Evolutionary conservation across 106 monocot genomes (phyloP).

Genomic region (Acanthochlamys bracteata): DNA sequence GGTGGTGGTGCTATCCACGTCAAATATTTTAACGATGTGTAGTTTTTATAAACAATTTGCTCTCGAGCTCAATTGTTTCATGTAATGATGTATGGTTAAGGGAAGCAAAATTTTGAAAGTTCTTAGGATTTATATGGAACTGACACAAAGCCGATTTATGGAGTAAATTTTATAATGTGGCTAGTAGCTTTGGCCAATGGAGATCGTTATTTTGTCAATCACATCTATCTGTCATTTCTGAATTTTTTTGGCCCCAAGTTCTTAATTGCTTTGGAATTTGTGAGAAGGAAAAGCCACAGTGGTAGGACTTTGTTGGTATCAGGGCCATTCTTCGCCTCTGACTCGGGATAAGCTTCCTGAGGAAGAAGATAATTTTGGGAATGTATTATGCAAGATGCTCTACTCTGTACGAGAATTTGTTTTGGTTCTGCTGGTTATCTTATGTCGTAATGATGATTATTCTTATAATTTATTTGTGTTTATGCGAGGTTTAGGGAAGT

Average conservation of each 20-base stretch:
- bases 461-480: no score
- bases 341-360: conserved; percentile 76
- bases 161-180: conserved; percentile 98
- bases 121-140: conserved; percentile 98
- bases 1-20: no score
- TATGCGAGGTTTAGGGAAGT: conserved; percentile 56
- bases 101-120: conserved; percentile 88
- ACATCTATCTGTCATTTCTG: no score
- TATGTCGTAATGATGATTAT: no score
- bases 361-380: conserved; percentile 76
- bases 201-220: conserved; percentile 32
- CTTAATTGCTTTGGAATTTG: conserved; percentile 5
- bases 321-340: conserved; percentile 66
- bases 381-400: no score
- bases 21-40: no score
- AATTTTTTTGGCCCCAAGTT: no score
- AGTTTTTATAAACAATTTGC: no score
- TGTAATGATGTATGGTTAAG: conserved; percentile 10
- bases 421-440: no score
- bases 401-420: no score
- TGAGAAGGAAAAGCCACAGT: conserved; percentile 79
- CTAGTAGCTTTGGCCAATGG: conserved; percentile 96
- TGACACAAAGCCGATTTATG: conserved; percentile 96
- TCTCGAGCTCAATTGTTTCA: neutral
- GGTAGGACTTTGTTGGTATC: conserved; percentile 89